phyloP scores from a whole-genome alignment of 768 basidiomycete species.

The Mycena olivaceomarginata region DNA sequence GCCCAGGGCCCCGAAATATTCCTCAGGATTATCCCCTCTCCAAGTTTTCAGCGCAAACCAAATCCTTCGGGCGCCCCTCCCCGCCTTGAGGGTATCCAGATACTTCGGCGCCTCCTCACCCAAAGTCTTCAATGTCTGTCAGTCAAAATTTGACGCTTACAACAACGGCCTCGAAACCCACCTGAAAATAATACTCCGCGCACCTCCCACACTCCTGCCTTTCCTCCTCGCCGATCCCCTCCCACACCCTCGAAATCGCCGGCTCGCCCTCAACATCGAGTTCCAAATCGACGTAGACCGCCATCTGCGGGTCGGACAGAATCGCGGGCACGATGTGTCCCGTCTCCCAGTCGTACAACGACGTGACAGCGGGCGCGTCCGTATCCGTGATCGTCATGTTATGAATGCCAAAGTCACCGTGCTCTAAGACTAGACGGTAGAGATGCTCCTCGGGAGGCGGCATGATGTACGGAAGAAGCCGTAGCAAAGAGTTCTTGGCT shows the following conservation, averaged over 20 bases:
- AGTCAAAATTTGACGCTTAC: background rate
- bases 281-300: slow-evolving; percentile 30
- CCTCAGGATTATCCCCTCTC: slow-evolving; percentile 28
- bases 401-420: slow-evolving; percentile 40
- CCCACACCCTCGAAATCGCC: slow-evolving; percentile 23
- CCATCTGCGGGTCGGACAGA: slow-evolving; percentile 33
- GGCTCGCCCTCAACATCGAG: slow-evolving; percentile 23
- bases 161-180: background rate
- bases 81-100: slow-evolving; percentile 24
- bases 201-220: slow-evolving; percentile 5
- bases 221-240: slow-evolving; percentile 16
- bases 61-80: slow-evolving; percentile 25
- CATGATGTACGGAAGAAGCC: slow-evolving; percentile 28
- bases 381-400: slow-evolving; percentile 33
- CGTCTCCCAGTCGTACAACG: slow-evolving; percentile 41
- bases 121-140: background rate
- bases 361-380: slow-evolving; percentile 14
- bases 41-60: slow-evolving; percentile 30
- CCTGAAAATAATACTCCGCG: slow-evolving; percentile 32
- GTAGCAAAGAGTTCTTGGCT: slow-evolving; percentile 13
- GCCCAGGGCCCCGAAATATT: slow-evolving; percentile 20
- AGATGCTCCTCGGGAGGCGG: background rate
- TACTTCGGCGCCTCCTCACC: slow-evolving; percentile 19
- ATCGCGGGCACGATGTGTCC: slow-evolving; percentile 35
- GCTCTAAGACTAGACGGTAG: slow-evolving; percentile 39